Evolutionary conservation across 2,329 filamentous ascomycete species (phyloP), one percentile per base, ranked within the genome.

Genomic region (Tricladium varicosporioides): DNA sequence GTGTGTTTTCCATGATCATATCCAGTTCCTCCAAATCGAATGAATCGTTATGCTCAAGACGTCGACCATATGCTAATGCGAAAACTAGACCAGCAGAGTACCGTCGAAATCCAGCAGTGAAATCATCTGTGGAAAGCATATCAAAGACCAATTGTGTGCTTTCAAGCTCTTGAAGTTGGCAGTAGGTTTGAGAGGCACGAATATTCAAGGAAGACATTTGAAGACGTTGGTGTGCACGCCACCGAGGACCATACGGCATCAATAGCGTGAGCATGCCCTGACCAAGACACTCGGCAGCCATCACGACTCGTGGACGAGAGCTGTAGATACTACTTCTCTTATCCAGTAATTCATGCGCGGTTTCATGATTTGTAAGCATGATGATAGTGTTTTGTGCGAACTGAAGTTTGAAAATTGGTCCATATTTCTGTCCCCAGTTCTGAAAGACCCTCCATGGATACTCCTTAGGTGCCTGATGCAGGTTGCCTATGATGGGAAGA

Each of bases 321-420:
- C 52, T 55, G 53, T 59, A 59, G 31, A 55, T 59, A 42, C 40
- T 46, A 27, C 47, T 51, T 22, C 53, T 27, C 44, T 55, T 59
- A 33, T 55, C 53, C 2, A 59, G 48, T 8, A 59, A 43, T 33
- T 59, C 56, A 31, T 50, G 49, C 19, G 55, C 55, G n/a, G 50
- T 50, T 18, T 57, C 18, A 16, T 57, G 55, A 40, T 53, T 49
- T n/a, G 33, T 50, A 2, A 57, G 32, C 49, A 57, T 49, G 36
- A 57, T 57, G 15, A 57, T 49, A 15, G 55, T 57, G 27, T 33
- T 53, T 5, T 42, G 45, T 22, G 47, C 55, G 32, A 53, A 49
- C 14, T 57, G 49, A 27, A 57, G 45, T 31, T 52, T 53, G 40
- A 57, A 48, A 16, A 57, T 57, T 11, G 55, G 55, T 14, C 55